Conservation (phyloP, 2,329 filamentous ascomycete species). For the Hyphodiscus sp. region DNA sequence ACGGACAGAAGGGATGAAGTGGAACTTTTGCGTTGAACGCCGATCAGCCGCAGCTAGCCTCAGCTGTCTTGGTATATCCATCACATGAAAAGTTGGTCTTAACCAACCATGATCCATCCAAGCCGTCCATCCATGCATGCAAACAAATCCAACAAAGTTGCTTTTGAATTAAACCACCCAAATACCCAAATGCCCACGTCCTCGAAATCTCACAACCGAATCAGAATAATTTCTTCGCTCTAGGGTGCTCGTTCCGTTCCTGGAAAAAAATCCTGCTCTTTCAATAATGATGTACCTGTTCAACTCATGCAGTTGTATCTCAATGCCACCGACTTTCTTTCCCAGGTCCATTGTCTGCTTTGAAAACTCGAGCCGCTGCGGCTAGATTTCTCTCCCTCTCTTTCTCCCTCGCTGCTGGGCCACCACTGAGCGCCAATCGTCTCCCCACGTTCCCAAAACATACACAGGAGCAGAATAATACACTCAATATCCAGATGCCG, state of each 20-base stretch:
- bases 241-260: neutral
- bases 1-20: neutral
- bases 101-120: neutral
- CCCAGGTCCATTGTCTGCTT: neutral
- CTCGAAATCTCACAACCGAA: neutral
- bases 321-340: neutral
- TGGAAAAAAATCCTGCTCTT: neutral
- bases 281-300: too few relatives aligned
- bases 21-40: neutral
- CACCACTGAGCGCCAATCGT: slow-evolving; percentile 48
- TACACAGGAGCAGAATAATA: slow-evolving; percentile 89
- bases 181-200: neutral
- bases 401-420: neutral
- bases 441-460: slow-evolving; percentile 96
- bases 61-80: neutral
- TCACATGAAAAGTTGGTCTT: neutral
- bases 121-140: neutral
- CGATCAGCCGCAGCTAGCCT: neutral
- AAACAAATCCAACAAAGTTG: neutral
- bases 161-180: neutral
- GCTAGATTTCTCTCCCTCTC: neutral
- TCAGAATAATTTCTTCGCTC: neutral
- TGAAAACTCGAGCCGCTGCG: neutral
- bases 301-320: neutral
- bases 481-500: slow-evolving; percentile 84